These are phyloP conservation scores for Suhomyces kilbournensis DNA, from an alignment of 805 yeast species.

Conservation along the genomic window DNA sequence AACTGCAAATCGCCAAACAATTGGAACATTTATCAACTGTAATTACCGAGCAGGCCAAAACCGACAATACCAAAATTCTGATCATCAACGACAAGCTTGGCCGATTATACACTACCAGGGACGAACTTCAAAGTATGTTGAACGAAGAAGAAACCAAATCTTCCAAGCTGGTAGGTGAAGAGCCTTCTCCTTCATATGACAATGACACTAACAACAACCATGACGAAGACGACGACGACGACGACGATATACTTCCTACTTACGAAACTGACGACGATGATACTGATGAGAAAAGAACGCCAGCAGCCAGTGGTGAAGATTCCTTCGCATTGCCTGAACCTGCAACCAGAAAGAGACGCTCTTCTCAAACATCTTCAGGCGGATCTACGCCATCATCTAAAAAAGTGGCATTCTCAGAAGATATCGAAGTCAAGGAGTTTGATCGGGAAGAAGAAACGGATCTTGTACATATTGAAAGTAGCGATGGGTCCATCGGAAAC, in stretches of 20 bases:
- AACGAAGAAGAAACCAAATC: conserved; percentile 10
- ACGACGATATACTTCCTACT: conserved; percentile 13
- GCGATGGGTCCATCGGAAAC: conserved; percentile 12
- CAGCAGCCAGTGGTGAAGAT: background rate
- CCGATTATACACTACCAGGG: conserved; percentile 26
- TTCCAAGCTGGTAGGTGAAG: conserved; percentile 15
- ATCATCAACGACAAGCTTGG: conserved; percentile 28
- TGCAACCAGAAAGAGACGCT: conserved; percentile 15
- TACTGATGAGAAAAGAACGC: conserved; percentile 7
- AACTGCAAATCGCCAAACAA: conserved; percentile 23
- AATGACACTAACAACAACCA: conserved; percentile 9
- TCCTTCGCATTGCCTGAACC: background rate
- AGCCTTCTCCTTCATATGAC: conserved; percentile 29
- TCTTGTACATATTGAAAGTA: conserved; percentile 19
- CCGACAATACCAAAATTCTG: conserved; percentile 34
- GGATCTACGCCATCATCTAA: conserved; percentile 27
- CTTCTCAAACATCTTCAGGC: conserved; percentile 21
- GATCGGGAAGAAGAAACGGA: conserved; percentile 35
- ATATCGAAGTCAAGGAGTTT: conserved; percentile 40
- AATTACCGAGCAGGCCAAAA: conserved; percentile 23
- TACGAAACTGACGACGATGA: conserved; percentile 17
- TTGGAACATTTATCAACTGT: conserved; percentile 22
- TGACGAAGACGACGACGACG: conserved; percentile 16
- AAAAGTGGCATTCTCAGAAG: conserved; percentile 42
- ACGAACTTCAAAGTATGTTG: conserved; percentile 31